Evolutionary conservation across 495 filamentous ascomycete genomes (phyloP), one percentile per base, ranked within the genome.

Genomic region (Hyaloscypha finlandica): DNA sequence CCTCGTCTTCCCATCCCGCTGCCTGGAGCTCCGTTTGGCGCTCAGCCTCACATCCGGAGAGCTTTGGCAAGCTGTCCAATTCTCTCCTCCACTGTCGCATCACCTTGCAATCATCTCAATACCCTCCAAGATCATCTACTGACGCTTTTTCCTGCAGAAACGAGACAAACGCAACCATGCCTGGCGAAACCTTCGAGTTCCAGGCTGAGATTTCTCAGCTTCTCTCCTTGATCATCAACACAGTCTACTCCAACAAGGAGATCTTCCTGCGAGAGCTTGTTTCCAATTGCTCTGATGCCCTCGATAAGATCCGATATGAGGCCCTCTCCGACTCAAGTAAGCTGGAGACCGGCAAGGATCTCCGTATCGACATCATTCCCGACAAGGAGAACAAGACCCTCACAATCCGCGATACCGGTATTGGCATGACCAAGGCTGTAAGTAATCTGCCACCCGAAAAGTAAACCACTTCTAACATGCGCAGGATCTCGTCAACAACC

Each of bases 171-270:
- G 68, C 68, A 68, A 71, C 42, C 60, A 95, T 96, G 93, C 80
- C 93, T 77, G 78, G 77, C 69, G 91, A 97, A 85, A 96, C 92
- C 67, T 97, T 97, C 84, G 93, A 97, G 89, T 99, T 99, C 85
- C 95, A 99, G 89, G 94, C 94, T 90, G 94, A 97, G 90, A 98
- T 98, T 81, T 97, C 93, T 89, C 95, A 99, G 92, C 92, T 99
- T 62, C 91, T 99, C 77, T 93, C 90, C 69, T 89, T 99, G 76
- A 98, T 99, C 83, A 98, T 99, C 85, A 99, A 99, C 90, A 98
- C 95, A 67, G 95, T 99, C 84, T 99, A 99, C 89, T 97, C 94
- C 70, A 99, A 99, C 88, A 99, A 99, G 88, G 95, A 97, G 84
- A 99, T 99, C 81, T 99, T 98, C 89, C 83, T 99, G 73, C 86